Conservation (phyloP, 1,284 basidiomycete genomes). For the Stereum hirsutum region DNA sequence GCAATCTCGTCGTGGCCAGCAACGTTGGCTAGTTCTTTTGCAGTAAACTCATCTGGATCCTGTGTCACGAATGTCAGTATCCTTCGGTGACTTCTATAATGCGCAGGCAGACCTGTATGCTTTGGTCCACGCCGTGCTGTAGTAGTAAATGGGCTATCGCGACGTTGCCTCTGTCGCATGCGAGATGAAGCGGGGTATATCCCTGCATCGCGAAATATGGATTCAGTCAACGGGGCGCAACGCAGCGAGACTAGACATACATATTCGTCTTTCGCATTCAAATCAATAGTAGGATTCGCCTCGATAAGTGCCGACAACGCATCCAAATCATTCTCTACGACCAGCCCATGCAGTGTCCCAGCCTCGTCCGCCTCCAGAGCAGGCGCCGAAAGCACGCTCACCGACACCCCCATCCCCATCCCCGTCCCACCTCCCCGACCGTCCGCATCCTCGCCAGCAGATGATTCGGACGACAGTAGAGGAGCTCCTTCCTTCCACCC, state of each 20-base stretch:
- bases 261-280: conserved; percentile 51
- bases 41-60: conserved; percentile 68
- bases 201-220: conserved; percentile 39
- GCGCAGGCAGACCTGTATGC: conserved; percentile 42
- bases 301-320: conserved; percentile 38
- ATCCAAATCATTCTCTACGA: conserved; percentile 45
- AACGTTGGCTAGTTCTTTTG: conserved; percentile 54
- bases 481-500: conserved; percentile 51
- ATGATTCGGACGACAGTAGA: neutral
- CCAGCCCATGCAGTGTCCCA: conserved; percentile 51
- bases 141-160: conserved; percentile 52
- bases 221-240: conserved; percentile 4
- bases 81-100: conserved; percentile 1
- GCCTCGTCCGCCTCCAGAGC: conserved; percentile 26
- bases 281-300: conserved; percentile 24
- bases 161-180: conserved; percentile 69
- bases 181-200: conserved; percentile 79
- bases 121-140: conserved; percentile 52
- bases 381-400: conserved; percentile 48
- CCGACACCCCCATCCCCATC: conserved; percentile 48
- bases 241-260: conserved; percentile 32
- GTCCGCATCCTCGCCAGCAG: conserved; percentile 1
- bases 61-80: conserved; percentile 17
- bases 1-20: conserved; percentile 59
- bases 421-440: conserved; percentile 18